Conservation (phyloP, 352 stramenopile species). For the Saprolegnia diclina region DNA sequence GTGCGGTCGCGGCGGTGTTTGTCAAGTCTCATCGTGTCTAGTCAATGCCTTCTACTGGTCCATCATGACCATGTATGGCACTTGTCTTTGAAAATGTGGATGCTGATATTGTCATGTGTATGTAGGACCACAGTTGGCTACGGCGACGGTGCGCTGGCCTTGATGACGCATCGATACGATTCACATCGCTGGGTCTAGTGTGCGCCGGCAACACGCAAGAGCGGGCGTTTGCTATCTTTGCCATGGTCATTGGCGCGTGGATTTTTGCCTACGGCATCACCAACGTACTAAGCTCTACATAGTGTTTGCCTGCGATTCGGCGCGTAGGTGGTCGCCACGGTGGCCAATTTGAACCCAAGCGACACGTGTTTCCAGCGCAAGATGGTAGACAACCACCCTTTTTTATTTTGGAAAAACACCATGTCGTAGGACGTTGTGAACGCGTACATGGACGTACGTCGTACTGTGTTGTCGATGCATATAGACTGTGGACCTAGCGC, state of each 20-base stretch:
- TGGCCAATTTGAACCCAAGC: slow-evolving; percentile 66
- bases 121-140: slow-evolving; percentile 66
- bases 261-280: slow-evolving; percentile 82
- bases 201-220: slow-evolving; percentile 48
- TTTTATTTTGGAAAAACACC: neutral
- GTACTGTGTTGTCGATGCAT: neutral
- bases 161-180: neutral
- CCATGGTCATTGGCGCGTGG: slow-evolving; percentile 64
- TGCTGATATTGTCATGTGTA: neutral
- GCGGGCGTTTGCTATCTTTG: slow-evolving; percentile 62
- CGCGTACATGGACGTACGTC: slow-evolving; percentile 65
- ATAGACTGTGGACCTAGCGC: slow-evolving; percentile 11
- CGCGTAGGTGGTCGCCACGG: slow-evolving; percentile 27
- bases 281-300: slow-evolving; percentile 44
- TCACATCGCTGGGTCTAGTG: slow-evolving; percentile 21
- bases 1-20: neutral
- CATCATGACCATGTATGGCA: slow-evolving; percentile 65
- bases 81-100: neutral
- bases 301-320: neutral
- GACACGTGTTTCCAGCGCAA: slow-evolving; percentile 58
- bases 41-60: slow-evolving; percentile 69
- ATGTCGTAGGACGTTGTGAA: slow-evolving; percentile 58
- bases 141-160: slow-evolving; percentile 33
- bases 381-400: slow-evolving; percentile 39
- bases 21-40: neutral